Evolutionary conservation across 2,329 filamentous ascomycete genomes (phyloP).

Genomic region (Penicillium sp.): DNA sequence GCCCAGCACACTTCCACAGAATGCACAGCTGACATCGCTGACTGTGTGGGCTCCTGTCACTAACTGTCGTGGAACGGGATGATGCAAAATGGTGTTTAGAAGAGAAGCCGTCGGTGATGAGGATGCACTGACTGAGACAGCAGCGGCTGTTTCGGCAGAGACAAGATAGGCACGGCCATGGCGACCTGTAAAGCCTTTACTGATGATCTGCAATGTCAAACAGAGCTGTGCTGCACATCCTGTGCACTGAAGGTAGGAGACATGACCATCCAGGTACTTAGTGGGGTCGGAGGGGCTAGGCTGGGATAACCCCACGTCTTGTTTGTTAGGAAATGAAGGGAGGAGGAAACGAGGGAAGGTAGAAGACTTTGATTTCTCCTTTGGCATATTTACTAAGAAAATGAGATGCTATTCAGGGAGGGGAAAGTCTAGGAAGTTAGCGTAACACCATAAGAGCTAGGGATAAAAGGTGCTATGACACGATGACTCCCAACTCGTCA

Average conservation of each 20-base stretch:
- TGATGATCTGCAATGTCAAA: slow-evolving; percentile 59
- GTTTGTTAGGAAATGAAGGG: slow-evolving; percentile 45
- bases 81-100: slow-evolving; percentile 59
- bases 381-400: slow-evolving; percentile 14
- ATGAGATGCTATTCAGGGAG: background rate
- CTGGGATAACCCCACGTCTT: slow-evolving; percentile 11
- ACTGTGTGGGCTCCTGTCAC: slow-evolving; percentile 65
- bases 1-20: slow-evolving; percentile 58
- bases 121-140: slow-evolving; percentile 29
- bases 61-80: slow-evolving; percentile 57
- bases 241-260: slow-evolving; percentile 59
- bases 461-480: background rate
- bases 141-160: slow-evolving; percentile 41
- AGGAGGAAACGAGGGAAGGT: slow-evolving; percentile 53
- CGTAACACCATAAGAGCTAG: background rate
- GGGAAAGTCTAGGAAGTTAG: background rate
- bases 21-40: slow-evolving; percentile 57
- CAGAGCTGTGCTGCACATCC: slow-evolving; percentile 61
- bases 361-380: slow-evolving; percentile 5
- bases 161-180: slow-evolving; percentile 66
- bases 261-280: slow-evolving; percentile 47
- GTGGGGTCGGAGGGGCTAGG: slow-evolving; percentile 7
- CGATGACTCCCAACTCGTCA: too few relatives aligned
- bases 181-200: slow-evolving; percentile 65
- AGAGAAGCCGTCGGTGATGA: slow-evolving; percentile 42